Percentiles rank a stretch among this genome's conserved stretches.
These are phyloP conservation scores for Trichosanthes truncata DNA, from an alignment of 306 rosid species.

Conservation along the genomic window DNA sequence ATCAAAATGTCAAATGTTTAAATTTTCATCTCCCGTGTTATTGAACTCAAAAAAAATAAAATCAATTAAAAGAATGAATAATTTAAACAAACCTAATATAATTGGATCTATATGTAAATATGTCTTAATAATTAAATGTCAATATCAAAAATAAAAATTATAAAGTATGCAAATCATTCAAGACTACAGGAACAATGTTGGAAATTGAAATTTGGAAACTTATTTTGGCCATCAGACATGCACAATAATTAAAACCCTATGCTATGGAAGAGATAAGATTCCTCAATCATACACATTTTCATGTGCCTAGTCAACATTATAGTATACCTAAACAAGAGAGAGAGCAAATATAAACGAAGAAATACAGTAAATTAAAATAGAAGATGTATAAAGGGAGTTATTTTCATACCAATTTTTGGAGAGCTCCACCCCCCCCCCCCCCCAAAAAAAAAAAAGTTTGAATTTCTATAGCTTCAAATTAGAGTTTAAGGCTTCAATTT, in stretches of 20 bases:
- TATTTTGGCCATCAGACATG: background rate
- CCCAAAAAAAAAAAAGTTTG: no score
- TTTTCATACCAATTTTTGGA: background rate
- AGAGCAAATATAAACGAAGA: background rate
- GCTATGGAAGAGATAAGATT: background rate
- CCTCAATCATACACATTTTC: conserved; percentile 6
- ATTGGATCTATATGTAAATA: background rate
- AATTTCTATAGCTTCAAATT: no score
- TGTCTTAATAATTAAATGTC: background rate
- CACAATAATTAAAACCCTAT: conserved; percentile 2
- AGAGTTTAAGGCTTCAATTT: no score
- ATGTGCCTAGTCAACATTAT: background rate
- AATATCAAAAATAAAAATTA: background rate
- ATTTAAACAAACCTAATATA: background rate
- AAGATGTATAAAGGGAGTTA: background rate
- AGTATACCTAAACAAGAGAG: background rate
- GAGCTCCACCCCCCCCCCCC: no score
- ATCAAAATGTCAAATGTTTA: no score
- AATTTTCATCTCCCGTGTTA: no score
- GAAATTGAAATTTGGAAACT: conserved; percentile 1
- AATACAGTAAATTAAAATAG: background rate
- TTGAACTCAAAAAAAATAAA: no score
- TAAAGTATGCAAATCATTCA: background rate
- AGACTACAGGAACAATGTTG: background rate
- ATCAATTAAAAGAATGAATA: background rate